These are phyloP conservation scores for Candida nanaspora DNA, from an alignment of 805 yeast species.

Conservation along the genomic window DNA sequence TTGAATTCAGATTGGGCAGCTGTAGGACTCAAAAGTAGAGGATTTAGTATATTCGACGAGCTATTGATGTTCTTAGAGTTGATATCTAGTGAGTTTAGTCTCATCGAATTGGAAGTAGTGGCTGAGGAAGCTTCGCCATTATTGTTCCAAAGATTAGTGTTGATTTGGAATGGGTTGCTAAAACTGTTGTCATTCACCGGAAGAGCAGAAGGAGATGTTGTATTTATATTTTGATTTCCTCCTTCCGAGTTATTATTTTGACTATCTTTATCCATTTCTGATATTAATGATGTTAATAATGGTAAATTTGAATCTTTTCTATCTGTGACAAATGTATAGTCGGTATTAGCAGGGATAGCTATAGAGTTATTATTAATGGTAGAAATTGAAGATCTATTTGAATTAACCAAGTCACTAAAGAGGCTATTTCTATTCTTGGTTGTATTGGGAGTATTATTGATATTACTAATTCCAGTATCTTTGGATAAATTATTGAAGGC, in stretches of 20 bases:
- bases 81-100: not conserved
- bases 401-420: not conserved
- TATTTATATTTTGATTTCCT: too few species aligned
- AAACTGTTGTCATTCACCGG: too few species aligned
- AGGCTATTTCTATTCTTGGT: not conserved
- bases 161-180: not conserved
- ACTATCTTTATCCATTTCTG: not conserved
- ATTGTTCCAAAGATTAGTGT: not conserved
- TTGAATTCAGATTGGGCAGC: not conserved
- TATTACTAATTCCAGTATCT: too few species aligned
- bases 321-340: not conserved
- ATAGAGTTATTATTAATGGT: too few species aligned
- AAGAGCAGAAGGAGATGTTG: too few species aligned
- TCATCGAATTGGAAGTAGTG: not conserved
- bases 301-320: not conserved
- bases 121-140: not conserved
- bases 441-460: too few species aligned
- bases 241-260: slow-evolving; percentile 1
- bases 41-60: too few species aligned
- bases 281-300: not conserved
- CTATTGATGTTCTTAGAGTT: not conserved
- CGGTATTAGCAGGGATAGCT: too few species aligned
- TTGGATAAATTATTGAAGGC: too few species aligned
- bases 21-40: not conserved
- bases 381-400: not conserved